Conservation (phyloP, 345 rosid genomes). For the Punica granatum region DNA sequence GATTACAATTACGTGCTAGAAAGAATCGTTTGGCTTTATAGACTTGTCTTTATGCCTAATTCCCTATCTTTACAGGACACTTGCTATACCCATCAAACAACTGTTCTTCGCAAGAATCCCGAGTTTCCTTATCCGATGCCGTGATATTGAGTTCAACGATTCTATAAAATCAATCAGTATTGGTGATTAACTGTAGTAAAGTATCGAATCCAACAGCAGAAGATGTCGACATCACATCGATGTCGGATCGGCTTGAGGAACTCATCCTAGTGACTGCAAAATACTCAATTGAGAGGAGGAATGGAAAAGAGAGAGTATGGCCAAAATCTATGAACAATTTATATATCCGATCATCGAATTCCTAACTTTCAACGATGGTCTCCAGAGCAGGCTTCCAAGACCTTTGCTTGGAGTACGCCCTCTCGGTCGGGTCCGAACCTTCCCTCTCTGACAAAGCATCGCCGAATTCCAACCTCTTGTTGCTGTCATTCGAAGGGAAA, state of each 20-base stretch:
- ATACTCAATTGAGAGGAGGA: too few relatives aligned
- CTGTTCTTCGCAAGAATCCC: too few relatives aligned
- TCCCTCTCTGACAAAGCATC: not conserved
- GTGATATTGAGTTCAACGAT: too few relatives aligned
- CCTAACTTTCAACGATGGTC: conserved; percentile 39
- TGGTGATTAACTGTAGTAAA: not conserved
- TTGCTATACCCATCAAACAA: too few relatives aligned
- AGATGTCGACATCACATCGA: not conserved
- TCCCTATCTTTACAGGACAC: too few relatives aligned
- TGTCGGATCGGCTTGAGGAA: not conserved
- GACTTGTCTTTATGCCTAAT: not conserved
- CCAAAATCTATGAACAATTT: not conserved
- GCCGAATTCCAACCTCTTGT: conserved; percentile 3
- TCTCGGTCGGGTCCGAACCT: not conserved
- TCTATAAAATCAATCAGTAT: not conserved
- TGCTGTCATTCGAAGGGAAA: conserved; percentile 20
- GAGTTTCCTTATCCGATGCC: too few relatives aligned
- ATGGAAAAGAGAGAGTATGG: not conserved
- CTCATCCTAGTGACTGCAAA: not conserved
- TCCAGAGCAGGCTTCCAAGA: conserved; percentile 61
- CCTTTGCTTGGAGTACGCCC: conserved; percentile 32
- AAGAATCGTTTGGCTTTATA: not conserved
- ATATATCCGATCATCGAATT: conserved; percentile 4
- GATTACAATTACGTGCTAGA: not conserved
- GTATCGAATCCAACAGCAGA: not conserved